Percentiles rank a stretch among this genome's conserved stretches.
These are phyloP conservation scores for Cladosporium sp. DNA, from an alignment of 2,329 filamentous ascomycete genomes.

Conservation along the genomic window DNA sequence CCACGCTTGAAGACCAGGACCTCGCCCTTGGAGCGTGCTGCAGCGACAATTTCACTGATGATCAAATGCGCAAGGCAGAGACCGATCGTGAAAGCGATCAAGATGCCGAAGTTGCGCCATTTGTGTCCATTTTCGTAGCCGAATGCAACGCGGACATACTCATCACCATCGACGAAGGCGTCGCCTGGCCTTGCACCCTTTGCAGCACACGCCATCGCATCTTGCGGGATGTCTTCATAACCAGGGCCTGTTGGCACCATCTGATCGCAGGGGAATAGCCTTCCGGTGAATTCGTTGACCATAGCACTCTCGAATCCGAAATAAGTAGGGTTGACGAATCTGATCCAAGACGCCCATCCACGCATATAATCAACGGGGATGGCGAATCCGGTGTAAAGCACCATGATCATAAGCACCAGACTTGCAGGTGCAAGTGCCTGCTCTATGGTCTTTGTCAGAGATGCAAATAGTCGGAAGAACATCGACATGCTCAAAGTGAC, in stretches of 20 bases:
- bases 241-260: slow-evolving; percentile 19
- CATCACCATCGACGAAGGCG: slow-evolving; percentile 52
- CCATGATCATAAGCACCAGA: slow-evolving; percentile 46
- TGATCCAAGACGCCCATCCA: slow-evolving; percentile 68
- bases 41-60: slow-evolving; percentile 58
- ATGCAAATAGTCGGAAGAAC: slow-evolving; percentile 37
- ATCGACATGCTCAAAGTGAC: slow-evolving; percentile 38
- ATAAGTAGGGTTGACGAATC: slow-evolving; percentile 60
- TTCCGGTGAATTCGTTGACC: slow-evolving; percentile 53
- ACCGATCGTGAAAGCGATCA: slow-evolving; percentile 57
- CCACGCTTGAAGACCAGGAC: slow-evolving; percentile 55
- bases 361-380: slow-evolving; percentile 61
- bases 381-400: slow-evolving; percentile 64
- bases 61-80: slow-evolving; percentile 59
- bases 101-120: slow-evolving; percentile 59
- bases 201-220: slow-evolving; percentile 28
- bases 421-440: slow-evolving; percentile 16
- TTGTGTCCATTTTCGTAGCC: slow-evolving; percentile 53
- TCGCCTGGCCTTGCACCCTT: slow-evolving; percentile 52
- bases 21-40: slow-evolving; percentile 58
- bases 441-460: slow-evolving; percentile 14
- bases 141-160: slow-evolving; percentile 52
- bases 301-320: slow-evolving; percentile 26
- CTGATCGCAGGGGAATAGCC: slow-evolving; percentile 50
- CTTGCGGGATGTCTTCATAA: slow-evolving; percentile 19